These are phyloP conservation scores for Wickerhamiella shivajii DNA, from an alignment of 805 yeast genomes.

Conservation along the genomic window DNA sequence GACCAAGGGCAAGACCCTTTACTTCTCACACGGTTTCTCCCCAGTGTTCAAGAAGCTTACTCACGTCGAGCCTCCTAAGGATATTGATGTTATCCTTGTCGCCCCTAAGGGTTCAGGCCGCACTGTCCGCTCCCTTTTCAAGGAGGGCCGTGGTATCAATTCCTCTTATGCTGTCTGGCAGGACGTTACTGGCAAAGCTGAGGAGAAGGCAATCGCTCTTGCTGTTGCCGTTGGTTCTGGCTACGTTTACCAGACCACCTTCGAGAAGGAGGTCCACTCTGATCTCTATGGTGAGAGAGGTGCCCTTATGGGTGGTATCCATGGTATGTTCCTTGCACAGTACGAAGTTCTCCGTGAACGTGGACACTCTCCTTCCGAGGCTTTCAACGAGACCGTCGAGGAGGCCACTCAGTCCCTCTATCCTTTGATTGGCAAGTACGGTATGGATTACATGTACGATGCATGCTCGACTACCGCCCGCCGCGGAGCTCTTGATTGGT, in stretches of 20 bases:
- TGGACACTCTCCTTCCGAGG: slow-evolving; percentile 99
- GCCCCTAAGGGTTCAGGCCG: slow-evolving; percentile 99
- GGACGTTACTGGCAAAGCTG: slow-evolving; percentile 97
- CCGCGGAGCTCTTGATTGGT: slow-evolving; percentile 99
- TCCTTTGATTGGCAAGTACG: slow-evolving; percentile 98
- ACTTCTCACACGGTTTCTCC: slow-evolving; percentile 99
- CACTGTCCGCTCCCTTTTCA: slow-evolving; percentile 97
- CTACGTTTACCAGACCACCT: slow-evolving; percentile 98
- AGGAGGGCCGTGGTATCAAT: slow-evolving; percentile 99
- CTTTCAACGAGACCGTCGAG: slow-evolving; percentile 99
- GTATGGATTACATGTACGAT: slow-evolving; percentile 99
- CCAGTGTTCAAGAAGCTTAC: slow-evolving; percentile 98
- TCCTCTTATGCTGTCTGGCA: slow-evolving; percentile 99
- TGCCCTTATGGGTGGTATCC: slow-evolving; percentile 99
- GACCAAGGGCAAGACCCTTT: slow-evolving; percentile 93
- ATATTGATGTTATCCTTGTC: slow-evolving; percentile 92
- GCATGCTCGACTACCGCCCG: slow-evolving; percentile 99
- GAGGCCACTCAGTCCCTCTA: slow-evolving; percentile 99
- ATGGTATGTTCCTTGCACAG: slow-evolving; percentile 99
- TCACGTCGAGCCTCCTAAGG: slow-evolving; percentile 86
- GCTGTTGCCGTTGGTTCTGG: slow-evolving; percentile 99
- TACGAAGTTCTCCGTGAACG: slow-evolving; percentile 99
- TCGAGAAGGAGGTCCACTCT: slow-evolving; percentile 97
- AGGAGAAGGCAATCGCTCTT: slow-evolving; percentile 95
- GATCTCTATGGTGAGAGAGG: slow-evolving; percentile 99